Percentiles rank a stretch among this genome's conserved stretches.
phyloP scores from a whole-genome alignment of 495 filamentous ascomycete species.

The Choiromyces venosus region DNA sequence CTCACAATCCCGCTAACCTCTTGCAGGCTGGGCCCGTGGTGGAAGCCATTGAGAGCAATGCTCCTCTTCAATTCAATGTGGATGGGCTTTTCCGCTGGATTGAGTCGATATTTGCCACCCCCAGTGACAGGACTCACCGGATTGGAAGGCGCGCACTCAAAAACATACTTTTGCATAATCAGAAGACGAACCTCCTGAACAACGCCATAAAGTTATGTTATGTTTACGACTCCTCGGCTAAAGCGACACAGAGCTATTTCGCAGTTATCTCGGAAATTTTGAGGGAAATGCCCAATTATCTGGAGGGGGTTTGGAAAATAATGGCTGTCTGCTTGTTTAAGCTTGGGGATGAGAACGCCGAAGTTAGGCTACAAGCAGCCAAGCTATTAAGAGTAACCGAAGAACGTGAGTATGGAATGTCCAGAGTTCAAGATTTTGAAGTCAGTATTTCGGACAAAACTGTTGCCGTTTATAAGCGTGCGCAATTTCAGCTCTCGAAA shows the following conservation, averaged over 20 bases:
- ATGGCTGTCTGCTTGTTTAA: constrained; percentile 83
- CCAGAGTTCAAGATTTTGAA: constrained; percentile 91
- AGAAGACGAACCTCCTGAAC: constrained; percentile 74
- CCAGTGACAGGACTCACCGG: constrained; percentile 82
- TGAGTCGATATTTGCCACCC: constrained; percentile 82
- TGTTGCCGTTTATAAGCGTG: constrained; percentile 92
- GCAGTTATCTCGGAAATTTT: constrained; percentile 84
- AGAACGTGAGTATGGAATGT: constrained; percentile 74
- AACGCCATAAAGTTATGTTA: constrained; percentile 87
- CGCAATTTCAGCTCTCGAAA: constrained; percentile 93
- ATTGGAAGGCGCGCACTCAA: constrained; percentile 86
- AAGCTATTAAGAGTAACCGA: constrained; percentile 77
- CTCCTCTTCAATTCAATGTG: constrained; percentile 82
- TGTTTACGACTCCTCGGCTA: constrained; percentile 57
- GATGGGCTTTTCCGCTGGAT: constrained; percentile 90
- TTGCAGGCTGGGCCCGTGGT: constrained; percentile 72
- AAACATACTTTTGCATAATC: constrained; percentile 86
- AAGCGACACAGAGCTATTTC: constrained; percentile 91
- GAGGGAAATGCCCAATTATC: constrained; percentile 69
- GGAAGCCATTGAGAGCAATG: constrained; percentile 75
- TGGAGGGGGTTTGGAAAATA: constrained; percentile 82
- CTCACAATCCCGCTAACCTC: not conserved
- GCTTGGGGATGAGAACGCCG: constrained; percentile 80
- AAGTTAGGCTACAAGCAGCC: constrained; percentile 81
- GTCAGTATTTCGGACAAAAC: constrained; percentile 98